Evolutionary conservation across 2,329 filamentous ascomycete genomes (phyloP).

Genomic region (Penicillium sp.): DNA sequence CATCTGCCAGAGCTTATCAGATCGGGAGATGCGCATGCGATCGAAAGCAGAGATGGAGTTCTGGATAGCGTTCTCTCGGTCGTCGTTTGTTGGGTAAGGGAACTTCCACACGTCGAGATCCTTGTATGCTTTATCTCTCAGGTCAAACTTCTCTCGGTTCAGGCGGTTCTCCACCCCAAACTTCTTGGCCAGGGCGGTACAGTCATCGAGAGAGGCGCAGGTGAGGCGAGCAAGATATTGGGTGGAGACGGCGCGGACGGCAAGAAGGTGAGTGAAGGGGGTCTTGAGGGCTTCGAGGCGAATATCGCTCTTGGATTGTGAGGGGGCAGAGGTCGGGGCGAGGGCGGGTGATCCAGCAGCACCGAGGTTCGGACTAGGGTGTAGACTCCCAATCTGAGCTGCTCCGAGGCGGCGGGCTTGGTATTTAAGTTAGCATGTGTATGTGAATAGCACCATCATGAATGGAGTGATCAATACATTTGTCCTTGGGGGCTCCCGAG

Average conservation of each 20-base stretch:
- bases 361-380: conserved; percentile 47
- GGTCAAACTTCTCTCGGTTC: conserved; percentile 55
- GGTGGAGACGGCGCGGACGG: conserved; percentile 53
- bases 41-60: conserved; percentile 68
- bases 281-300: conserved; percentile 50
- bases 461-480: conserved; percentile 13
- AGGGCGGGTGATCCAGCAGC: conserved; percentile 41
- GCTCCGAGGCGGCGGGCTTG: conserved; percentile 37
- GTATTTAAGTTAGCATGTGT: not conserved
- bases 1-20: conserved; percentile 66
- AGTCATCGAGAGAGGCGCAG: conserved; percentile 54
- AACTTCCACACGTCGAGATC: conserved; percentile 67
- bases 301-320: conserved; percentile 41
- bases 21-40: conserved; percentile 61
- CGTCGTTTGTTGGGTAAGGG: conserved; percentile 58
- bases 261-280: conserved; percentile 58
- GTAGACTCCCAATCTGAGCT: conserved; percentile 43
- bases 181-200: conserved; percentile 54
- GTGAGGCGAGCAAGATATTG: conserved; percentile 54
- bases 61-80: conserved; percentile 64
- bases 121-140: conserved; percentile 63
- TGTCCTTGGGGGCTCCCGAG: conserved; percentile 37
- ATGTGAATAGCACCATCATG: not conserved
- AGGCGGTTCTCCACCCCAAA: conserved; percentile 56
- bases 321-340: conserved; percentile 50